Evolutionary conservation across 768 basidiomycete genomes (phyloP).

Genomic region (Tubosaeta sp.): DNA sequence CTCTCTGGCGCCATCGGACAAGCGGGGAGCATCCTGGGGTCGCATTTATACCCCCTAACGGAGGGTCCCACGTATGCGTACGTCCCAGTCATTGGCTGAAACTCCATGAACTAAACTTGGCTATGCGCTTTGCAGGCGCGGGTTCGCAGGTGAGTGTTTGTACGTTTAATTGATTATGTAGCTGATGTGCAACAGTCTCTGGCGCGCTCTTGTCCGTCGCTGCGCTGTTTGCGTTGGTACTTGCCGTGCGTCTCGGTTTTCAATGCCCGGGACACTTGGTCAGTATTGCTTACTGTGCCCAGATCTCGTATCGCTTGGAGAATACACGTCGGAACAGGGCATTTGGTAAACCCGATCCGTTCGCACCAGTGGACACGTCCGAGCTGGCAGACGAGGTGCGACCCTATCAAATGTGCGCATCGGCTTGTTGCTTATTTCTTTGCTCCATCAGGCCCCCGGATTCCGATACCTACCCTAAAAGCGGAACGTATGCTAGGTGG

Average conservation of each 20-base stretch:
- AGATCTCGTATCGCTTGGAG: constrained; percentile 67
- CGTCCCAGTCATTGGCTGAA: background rate
- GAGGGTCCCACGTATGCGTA: constrained; percentile 39
- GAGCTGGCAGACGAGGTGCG: constrained; percentile 63
- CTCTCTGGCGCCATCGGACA: constrained; percentile 42
- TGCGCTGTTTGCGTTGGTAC: constrained; percentile 14
- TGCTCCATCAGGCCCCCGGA: background rate
- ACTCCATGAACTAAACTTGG: background rate
- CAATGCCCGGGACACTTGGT: background rate
- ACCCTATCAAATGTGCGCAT: background rate
- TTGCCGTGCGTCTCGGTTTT: constrained; percentile 14
- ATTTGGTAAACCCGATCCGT: constrained; percentile 47
- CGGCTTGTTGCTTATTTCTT: background rate
- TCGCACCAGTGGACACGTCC: constrained; percentile 55
- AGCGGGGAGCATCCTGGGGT: constrained; percentile 36
- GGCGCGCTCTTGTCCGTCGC: constrained; percentile 23
- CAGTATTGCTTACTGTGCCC: too few relatives aligned
- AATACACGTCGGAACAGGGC: constrained; percentile 51
- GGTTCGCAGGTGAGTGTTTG: background rate
- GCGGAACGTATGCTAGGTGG: background rate
- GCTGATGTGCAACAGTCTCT: constrained; percentile 6
- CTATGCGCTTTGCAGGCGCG: background rate
- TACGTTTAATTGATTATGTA: background rate
- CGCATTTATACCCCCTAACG: constrained; percentile 39
- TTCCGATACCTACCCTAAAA: background rate